phyloP scores from a whole-genome alignment of 495 filamentous ascomycete species.

The Monascus purpureus region DNA sequence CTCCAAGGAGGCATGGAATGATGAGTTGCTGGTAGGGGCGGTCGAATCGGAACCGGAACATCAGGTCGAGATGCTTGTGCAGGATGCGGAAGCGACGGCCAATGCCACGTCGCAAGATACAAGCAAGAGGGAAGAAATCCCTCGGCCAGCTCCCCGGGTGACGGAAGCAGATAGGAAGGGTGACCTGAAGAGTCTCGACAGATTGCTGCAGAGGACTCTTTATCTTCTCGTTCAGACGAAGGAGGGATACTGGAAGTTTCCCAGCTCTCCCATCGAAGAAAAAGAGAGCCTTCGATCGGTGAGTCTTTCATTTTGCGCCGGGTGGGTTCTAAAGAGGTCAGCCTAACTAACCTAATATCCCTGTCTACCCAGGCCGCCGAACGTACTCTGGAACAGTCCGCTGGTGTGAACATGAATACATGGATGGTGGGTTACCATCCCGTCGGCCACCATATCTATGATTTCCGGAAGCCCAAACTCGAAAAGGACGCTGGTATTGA shows the following conservation, averaged over 20 bases:
- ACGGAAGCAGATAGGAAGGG: slow-evolving; percentile 70
- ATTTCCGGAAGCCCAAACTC: slow-evolving; percentile 21
- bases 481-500: slow-evolving; percentile 22
- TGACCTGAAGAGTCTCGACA: slow-evolving; percentile 63
- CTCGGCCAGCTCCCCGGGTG: slow-evolving; percentile 51
- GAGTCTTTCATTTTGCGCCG: slow-evolving; percentile 1
- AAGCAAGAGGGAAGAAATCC: slow-evolving; percentile 52
- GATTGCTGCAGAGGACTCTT: slow-evolving; percentile 61
- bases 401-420: slow-evolving; percentile 94
- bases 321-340: neutral
- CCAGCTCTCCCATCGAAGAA: slow-evolving; percentile 45
- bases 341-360: neutral
- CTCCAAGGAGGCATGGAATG: slow-evolving; percentile 71
- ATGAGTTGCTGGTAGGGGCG: slow-evolving; percentile 72
- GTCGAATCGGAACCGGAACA: slow-evolving; percentile 42
- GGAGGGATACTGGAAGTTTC: slow-evolving; percentile 69
- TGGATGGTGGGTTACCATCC: slow-evolving; percentile 92
- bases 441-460: slow-evolving; percentile 58
- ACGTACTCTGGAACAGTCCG: slow-evolving; percentile 58
- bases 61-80: slow-evolving; percentile 51
- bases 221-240: slow-evolving; percentile 66
- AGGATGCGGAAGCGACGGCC: slow-evolving; percentile 59
- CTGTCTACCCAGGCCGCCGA: slow-evolving; percentile 52
- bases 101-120: slow-evolving; percentile 48
- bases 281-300: slow-evolving; percentile 74